Evolutionary conservation across 2,329 filamentous ascomycete genomes (phyloP).

Genomic region (Fusarium pseudograminearum): DNA sequence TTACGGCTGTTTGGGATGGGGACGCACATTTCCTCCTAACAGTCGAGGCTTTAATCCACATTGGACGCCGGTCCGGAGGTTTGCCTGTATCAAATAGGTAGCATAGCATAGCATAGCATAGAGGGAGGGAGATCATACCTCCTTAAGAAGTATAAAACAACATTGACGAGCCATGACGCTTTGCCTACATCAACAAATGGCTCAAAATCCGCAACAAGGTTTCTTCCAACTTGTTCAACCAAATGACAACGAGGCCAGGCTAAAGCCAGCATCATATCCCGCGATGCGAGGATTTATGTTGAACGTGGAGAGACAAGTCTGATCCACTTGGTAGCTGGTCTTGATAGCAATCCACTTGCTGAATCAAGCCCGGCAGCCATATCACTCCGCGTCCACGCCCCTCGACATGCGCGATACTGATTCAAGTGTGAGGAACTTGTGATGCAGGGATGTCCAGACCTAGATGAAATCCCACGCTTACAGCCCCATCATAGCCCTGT

Average conservation of each 20-base stretch:
- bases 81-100: constrained; percentile 16
- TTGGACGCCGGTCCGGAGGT: constrained; percentile 14
- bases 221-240: constrained; percentile 13
- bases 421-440: constrained; percentile 35
- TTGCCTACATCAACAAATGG: constrained; percentile 19
- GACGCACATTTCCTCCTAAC: background rate
- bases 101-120: constrained; percentile 11
- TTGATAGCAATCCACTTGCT: constrained; percentile 38
- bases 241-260: constrained; percentile 1
- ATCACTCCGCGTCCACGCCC: constrained; percentile 23
- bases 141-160: constrained; percentile 12
- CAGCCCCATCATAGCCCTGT: constrained; percentile 16
- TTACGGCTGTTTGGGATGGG: constrained; percentile 11
- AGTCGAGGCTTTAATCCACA: background rate
- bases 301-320: constrained; percentile 23
- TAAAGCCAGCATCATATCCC: constrained; percentile 18
- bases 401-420: constrained; percentile 14
- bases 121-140: constrained; percentile 4
- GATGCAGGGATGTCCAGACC: constrained; percentile 34
- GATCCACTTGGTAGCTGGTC: constrained; percentile 41
- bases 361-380: constrained; percentile 14
- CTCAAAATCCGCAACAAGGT: constrained; percentile 18
- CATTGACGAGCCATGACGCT: constrained; percentile 14
- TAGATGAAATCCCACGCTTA: constrained; percentile 31
- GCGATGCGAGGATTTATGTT: constrained; percentile 29